phyloP scores from a whole-genome alignment of 2,329 filamentous ascomycete species.

The Paecilomyces sp. region DNA sequence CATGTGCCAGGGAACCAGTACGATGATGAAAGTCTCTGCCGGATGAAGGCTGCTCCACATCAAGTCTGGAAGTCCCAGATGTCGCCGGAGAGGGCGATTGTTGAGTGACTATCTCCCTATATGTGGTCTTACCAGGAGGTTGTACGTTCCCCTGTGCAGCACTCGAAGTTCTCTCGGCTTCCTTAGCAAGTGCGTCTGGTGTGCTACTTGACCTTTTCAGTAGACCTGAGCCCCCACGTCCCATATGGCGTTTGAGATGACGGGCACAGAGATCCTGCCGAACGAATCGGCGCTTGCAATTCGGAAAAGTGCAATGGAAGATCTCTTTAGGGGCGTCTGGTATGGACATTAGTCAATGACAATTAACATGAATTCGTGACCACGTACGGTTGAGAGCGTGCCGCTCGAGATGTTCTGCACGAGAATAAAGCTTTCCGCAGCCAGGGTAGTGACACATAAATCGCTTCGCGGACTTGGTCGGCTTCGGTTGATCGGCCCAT shows the following conservation, averaged over 20 bases:
- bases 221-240: constrained; percentile 40
- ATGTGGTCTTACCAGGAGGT: not conserved
- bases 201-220: constrained; percentile 43
- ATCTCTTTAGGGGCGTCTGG: constrained; percentile 88
- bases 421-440: constrained; percentile 92
- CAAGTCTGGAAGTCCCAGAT: not conserved
- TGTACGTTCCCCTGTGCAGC: not conserved
- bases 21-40: not conserved
- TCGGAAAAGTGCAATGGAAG: constrained; percentile 85
- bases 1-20: not conserved
- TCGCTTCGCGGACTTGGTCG: constrained; percentile 40
- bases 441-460: constrained; percentile 79
- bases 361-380: not conserved
- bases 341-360: constrained; percentile 4
- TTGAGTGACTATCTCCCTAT: not conserved
- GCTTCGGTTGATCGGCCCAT: constrained; percentile 29
- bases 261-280: constrained; percentile 86
- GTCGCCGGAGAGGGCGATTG: not conserved
- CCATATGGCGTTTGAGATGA: constrained; percentile 73
- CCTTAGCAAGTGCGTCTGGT: constrained; percentile 22
- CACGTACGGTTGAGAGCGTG: constrained; percentile 85
- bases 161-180: constrained; percentile 9
- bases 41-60: not conserved
- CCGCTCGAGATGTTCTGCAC: constrained; percentile 92
- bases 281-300: constrained; percentile 85